Evolutionary conservation across 345 rosid species (phyloP).

Genomic region (Noccaea bulbosa): DNA sequence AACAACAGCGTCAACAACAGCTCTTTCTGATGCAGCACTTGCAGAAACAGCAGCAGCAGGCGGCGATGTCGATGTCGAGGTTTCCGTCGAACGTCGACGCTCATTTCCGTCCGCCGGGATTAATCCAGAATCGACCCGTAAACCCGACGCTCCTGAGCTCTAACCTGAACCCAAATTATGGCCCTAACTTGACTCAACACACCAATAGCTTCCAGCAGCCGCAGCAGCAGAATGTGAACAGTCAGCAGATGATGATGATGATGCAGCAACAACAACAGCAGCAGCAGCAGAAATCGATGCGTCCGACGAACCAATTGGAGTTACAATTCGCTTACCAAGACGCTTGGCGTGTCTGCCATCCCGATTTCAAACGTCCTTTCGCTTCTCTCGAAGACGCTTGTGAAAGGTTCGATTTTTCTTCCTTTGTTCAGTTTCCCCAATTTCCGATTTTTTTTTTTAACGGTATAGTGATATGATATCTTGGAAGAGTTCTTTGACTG

Average conservation of each 20-base stretch:
- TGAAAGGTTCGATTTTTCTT: conserved; percentile 62
- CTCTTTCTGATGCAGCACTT: conserved; percentile 52
- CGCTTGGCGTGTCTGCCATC: conserved; percentile 93
- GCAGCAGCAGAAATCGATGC: conserved; percentile 57
- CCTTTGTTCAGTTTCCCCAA: too few species aligned
- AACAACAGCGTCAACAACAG: conserved; percentile 74
- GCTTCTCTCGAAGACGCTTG: conserved; percentile 89
- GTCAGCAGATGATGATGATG: conserved; percentile 38
- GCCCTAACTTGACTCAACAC: conserved; percentile 26
- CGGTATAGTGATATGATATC: background rate
- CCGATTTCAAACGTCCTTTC: conserved; percentile 85
- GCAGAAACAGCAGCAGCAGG: conserved; percentile 59
- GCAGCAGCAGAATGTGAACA: conserved; percentile 37
- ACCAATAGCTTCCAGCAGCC: conserved; percentile 44
- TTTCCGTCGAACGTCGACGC: conserved; percentile 77
- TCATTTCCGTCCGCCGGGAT: conserved; percentile 64
- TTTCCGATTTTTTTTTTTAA: background rate
- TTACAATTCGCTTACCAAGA: conserved; percentile 93
- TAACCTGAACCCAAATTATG: conserved; percentile 48
- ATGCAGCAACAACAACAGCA: conserved; percentile 20
- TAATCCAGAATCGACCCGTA: conserved; percentile 53
- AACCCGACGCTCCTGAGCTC: conserved; percentile 48
- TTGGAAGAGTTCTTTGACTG: background rate
- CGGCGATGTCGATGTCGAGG: conserved; percentile 77
- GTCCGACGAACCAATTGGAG: conserved; percentile 75